These are phyloP conservation scores for Arbutus unedo DNA, from an alignment of 148 eudicot genomes.

Conservation along the genomic window DNA sequence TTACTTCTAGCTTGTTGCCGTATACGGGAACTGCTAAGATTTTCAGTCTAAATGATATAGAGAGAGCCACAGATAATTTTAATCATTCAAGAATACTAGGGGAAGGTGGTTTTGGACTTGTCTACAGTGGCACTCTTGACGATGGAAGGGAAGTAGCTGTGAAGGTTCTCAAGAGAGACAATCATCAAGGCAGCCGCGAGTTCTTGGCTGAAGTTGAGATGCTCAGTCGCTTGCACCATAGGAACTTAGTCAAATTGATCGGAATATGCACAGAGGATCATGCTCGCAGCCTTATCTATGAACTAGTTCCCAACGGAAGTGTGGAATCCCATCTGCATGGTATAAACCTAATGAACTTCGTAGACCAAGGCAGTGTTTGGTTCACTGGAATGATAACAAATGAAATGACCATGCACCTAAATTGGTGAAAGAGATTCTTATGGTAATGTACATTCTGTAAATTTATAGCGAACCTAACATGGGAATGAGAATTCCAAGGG, in stretches of 20 bases:
- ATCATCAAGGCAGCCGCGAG: conserved; percentile 79
- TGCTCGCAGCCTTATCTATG: conserved; percentile 76
- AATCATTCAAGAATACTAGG: conserved; percentile 59
- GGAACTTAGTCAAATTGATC: conserved; percentile 82
- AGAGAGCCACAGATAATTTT: conserved; percentile 70
- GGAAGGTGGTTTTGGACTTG: conserved; percentile 98
- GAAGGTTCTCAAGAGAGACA: conserved; percentile 82
- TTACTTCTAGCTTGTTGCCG: conserved; percentile 49
- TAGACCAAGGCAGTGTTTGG: background rate
- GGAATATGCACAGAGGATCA: conserved; percentile 82
- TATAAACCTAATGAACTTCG: conserved; percentile 19
- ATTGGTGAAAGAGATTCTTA: background rate
- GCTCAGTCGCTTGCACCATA: conserved; percentile 89
- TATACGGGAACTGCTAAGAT: conserved; percentile 70
- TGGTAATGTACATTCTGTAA: background rate
- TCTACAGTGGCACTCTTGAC: conserved; percentile 68
- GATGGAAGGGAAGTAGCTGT: conserved; percentile 81
- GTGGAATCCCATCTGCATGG: conserved; percentile 96
- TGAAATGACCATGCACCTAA: conserved; percentile 1
- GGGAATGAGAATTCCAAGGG: conserved; percentile 5
- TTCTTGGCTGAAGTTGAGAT: conserved; percentile 96
- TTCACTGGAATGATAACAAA: background rate
- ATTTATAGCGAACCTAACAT: background rate
- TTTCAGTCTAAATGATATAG: conserved; percentile 60
- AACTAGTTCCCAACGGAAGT: conserved; percentile 94